Percentiles rank a stretch among this genome's conserved stretches.
phyloP scores from a whole-genome alignment of 1,284 basidiomycete species.

The Moesziomyces aphidis region DNA sequence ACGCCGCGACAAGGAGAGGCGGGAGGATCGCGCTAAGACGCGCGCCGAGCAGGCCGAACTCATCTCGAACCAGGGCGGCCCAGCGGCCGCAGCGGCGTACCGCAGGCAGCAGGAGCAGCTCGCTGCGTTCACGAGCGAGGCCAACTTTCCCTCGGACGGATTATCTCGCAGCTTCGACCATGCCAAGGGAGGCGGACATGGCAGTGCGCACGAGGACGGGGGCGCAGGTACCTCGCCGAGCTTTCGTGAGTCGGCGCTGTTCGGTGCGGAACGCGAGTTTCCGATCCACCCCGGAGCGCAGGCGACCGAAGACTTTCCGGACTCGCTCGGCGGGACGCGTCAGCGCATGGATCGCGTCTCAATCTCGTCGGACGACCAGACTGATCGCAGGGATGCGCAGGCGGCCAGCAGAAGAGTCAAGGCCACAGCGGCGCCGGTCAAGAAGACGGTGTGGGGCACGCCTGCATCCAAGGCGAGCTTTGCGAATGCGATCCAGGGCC shows the following conservation, averaged over 20 bases:
- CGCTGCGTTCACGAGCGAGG: conserved; percentile 33
- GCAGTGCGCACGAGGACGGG: conserved; percentile 13
- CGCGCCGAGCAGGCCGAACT: conserved; percentile 58
- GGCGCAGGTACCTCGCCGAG: conserved; percentile 39
- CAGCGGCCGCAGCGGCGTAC: conserved; percentile 41
- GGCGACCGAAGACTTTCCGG: conserved; percentile 55
- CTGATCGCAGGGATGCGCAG: conserved; percentile 9
- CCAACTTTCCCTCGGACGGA: conserved; percentile 47
- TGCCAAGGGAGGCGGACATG: conserved; percentile 7
- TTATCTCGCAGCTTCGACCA: conserved; percentile 47
- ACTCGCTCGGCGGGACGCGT: conserved; percentile 34
- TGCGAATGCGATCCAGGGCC: conserved; percentile 42
- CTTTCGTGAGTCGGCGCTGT: conserved; percentile 62
- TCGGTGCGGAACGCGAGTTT: conserved; percentile 63
- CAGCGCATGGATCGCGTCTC: conserved; percentile 31
- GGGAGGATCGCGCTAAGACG: conserved; percentile 61
- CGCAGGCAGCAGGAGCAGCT: conserved; percentile 44
- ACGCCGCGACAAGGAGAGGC: conserved; percentile 53
- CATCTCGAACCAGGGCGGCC: conserved; percentile 30
- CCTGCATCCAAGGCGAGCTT: conserved; percentile 52
- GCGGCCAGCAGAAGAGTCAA: neutral
- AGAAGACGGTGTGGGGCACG: conserved; percentile 66
- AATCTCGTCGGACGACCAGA: conserved; percentile 37
- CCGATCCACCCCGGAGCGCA: conserved; percentile 58
- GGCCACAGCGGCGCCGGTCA: conserved; percentile 9